Evolutionary conservation across 106 monocot species (phyloP).

Genomic region (Platanthera guangdongensis): DNA sequence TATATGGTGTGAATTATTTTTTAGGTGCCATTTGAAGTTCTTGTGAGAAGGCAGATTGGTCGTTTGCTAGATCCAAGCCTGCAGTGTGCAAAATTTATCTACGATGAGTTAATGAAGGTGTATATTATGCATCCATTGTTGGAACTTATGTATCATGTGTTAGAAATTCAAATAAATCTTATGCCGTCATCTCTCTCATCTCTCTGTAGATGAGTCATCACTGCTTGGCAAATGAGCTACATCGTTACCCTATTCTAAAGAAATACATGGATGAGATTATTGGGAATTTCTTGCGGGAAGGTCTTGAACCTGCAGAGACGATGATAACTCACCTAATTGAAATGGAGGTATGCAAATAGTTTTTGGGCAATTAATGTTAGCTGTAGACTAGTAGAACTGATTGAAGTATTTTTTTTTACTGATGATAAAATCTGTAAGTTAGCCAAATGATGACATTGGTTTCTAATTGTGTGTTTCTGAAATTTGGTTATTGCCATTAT

Average conservation of each 20-base stretch:
- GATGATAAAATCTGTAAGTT: not conserved
- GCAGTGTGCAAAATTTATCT: slow-evolving; percentile 95
- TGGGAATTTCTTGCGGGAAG: slow-evolving; percentile 82
- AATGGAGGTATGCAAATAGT: slow-evolving; percentile 76
- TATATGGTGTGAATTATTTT: not conserved
- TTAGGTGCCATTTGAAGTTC: slow-evolving; percentile 97
- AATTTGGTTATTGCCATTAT: too few species aligned
- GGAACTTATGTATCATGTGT: not conserved
- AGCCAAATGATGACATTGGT: slow-evolving; percentile 1
- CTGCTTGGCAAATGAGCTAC: slow-evolving; percentile 76
- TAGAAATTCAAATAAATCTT: not conserved
- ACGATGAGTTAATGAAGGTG: slow-evolving; percentile 96
- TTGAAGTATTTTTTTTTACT: too few species aligned
- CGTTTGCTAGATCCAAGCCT: slow-evolving; percentile 94
- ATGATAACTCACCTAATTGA: slow-evolving; percentile 95
- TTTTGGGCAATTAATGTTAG: too few species aligned
- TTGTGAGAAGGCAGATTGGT: slow-evolving; percentile 86
- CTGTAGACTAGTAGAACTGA: too few species aligned
- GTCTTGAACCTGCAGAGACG: slow-evolving; percentile 84
- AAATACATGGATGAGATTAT: slow-evolving; percentile 94
- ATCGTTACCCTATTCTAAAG: slow-evolving; percentile 78
- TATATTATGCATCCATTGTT: slow-evolving; percentile 9
- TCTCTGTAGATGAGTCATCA: slow-evolving; percentile 75
- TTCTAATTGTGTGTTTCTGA: too few species aligned
- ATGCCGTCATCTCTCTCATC: not conserved